Base-by-base conservation (phyloP, 495 filamentous ascomycete genomes). In the Neurospora sp. region DNA sequence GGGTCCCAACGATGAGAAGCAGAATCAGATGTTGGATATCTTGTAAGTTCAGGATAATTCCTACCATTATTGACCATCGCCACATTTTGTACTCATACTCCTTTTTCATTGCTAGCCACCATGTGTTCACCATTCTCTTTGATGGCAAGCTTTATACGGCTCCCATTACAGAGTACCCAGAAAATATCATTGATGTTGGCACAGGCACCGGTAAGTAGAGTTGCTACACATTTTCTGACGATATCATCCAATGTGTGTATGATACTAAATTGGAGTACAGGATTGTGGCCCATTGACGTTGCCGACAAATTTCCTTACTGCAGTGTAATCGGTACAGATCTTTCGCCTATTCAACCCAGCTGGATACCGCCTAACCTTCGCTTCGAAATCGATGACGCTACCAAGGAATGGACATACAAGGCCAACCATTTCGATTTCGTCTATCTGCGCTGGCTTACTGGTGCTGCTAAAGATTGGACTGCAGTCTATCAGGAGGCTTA, bases 291-390 rank as follows among this genome's bases (percentile, higher is more conserved):
- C 4, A 53, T 73, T 72, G 78, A 72, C 75, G 72, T 77, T 46
- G 74, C 74, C 68, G 88, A 91, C 73, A 74, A 81, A 5, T 85
- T 82, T 77, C 88, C 86, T 0, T 22, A 74, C 22, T 80, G 84
- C 18, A 81, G 85, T 20, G 82, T 91, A 37, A 76, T 88, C 46
- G 90, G 89, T 18, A 88, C 88, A 14, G 90, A 92, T 75, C 82
- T 91, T 42, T 88, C 85, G 20, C 83, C 86, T 0, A 88, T 88
- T 70, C 86, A 89, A 72, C 84, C 84, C 0, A 71, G 75, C 41
- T 81, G 82, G 80, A 80, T 82, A 5, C 83, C 84, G 4, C 82
- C 82, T 7, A 86, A 86, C 73, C 75, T 85, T 8, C 70, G 76
- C 14, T 88, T 88, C 72, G 82, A 85, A 71, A 80, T 88, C 41